Base-by-base conservation (phyloP, 495 filamentous ascomycete genomes). In the Xylaria scruposa region DNA sequence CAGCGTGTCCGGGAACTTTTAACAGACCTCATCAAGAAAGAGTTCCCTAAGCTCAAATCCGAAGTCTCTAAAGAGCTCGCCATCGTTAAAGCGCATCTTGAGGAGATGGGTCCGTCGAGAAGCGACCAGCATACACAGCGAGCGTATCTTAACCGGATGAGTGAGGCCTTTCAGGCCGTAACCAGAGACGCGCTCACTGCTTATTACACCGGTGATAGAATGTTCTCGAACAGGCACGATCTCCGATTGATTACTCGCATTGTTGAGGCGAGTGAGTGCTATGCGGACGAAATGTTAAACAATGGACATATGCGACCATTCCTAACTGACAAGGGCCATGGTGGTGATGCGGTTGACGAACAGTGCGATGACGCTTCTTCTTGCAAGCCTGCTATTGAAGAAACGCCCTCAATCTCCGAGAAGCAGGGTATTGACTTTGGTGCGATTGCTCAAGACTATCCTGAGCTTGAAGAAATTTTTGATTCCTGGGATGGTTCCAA, bases 1-100 rank as follows among this genome's bases (percentile, higher is more conserved):
- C 56, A 36, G 5, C 85, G 84, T 21, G 79, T 90, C 13, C 73
- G 78, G 2, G 77, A 81, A 3, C 78, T 87, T 1, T 77, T 90
- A 7, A 76, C 75, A 5, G 78, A 84, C 13, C 77, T 87, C 58
- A 84, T 86, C 19, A 84, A 83, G 21, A 81, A 80, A 2, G 86
- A 86, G 53, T 90, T 90, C 60, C 85, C 86, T 0, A 79, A 81
- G 65, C 82, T 90, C 1, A 82, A 81, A 69, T 19, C 70, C 19
- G 85, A 90, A 17, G 76, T 91, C 29, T 72, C 59, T 8, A 81
- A 80, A 42, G 79, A 80, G 53, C 74, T 89, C 1, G 75, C 72
- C 29, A 71, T 74, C 0, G 73, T 76, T 61, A 80, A 78, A 70
- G 70, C 75, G 1, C 61, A 74, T 12, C 78, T 87, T 13, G 56